Evolutionary conservation across 345 rosid species (phyloP).

Genomic region (Dovyalis caffra): DNA sequence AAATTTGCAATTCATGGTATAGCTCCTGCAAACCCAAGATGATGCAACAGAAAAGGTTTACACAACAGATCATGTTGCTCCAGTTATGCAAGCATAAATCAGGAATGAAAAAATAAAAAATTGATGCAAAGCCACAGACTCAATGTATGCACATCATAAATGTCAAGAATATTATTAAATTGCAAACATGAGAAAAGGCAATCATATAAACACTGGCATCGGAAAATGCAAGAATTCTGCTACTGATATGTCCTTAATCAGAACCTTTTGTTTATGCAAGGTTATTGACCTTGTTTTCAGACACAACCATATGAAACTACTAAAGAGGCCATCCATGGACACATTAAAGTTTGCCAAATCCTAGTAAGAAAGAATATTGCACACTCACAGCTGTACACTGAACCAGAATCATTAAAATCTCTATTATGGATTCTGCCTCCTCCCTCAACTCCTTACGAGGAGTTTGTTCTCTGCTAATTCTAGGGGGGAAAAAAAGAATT

Average conservation of each 20-base stretch:
- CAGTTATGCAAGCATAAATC: neutral
- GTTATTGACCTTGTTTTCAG: neutral
- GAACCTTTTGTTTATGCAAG: neutral
- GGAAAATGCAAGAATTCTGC: neutral
- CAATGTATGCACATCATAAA: neutral
- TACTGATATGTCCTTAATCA: neutral
- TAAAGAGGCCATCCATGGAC: neutral
- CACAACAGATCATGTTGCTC: neutral
- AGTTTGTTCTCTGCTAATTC: constrained; percentile 39
- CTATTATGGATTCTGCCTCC: constrained; percentile 66
- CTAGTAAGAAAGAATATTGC: neutral
- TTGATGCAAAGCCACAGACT: neutral
- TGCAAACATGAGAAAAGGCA: neutral
- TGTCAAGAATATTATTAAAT: neutral
- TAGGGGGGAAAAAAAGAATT: constrained; percentile 46
- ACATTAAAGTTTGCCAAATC: neutral
- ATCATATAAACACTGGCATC: neutral
- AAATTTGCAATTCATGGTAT: constrained; percentile 26
- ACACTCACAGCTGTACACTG: constrained; percentile 92
- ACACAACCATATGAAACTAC: neutral
- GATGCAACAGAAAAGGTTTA: neutral
- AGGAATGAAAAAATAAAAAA: neutral
- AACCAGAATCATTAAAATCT: constrained; percentile 68
- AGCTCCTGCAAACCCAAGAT: constrained; percentile 24
- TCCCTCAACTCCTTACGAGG: constrained; percentile 67